A percentile compares a stretch with the other conserved stretches of the same genome.
These are phyloP conservation scores for Huiozyma sinensis DNA, from an alignment of 805 yeast genomes.

Conservation along the genomic window DNA sequence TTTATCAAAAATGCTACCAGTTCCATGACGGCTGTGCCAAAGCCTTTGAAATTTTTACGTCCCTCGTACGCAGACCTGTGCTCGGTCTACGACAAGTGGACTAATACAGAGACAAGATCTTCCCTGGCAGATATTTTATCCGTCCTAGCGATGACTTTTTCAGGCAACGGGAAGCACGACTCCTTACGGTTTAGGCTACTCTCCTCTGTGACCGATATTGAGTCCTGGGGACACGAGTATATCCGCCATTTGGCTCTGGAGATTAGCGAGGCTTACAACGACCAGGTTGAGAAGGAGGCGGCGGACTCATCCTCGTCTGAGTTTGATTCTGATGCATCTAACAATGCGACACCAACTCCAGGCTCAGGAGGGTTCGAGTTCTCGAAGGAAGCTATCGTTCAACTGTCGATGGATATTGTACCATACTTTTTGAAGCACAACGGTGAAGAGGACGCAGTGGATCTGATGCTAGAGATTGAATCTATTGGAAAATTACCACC, in stretches of 20 bases:
- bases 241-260: constrained; percentile 92
- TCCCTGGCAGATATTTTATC: constrained; percentile 82
- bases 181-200: constrained; percentile 69
- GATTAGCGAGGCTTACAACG: constrained; percentile 77
- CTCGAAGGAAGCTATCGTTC: constrained; percentile 37
- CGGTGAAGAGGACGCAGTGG: constrained; percentile 98
- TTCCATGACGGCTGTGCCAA: constrained; percentile 98
- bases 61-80: constrained; percentile 72
- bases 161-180: constrained; percentile 70
- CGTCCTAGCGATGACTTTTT: constrained; percentile 88
- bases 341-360: constrained; percentile 7
- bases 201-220: constrained; percentile 45
- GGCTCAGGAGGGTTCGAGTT: constrained; percentile 7
- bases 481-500: constrained; percentile 71
- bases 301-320: constrained; percentile 3
- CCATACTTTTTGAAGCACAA: constrained; percentile 89
- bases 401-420: constrained; percentile 64
- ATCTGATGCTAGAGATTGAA: constrained; percentile 81
- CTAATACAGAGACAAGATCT: constrained; percentile 35
- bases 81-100: constrained; percentile 60
- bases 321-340: not conserved
- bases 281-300: constrained; percentile 15
- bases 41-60: constrained; percentile 89
- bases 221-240: constrained; percentile 97
- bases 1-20: constrained; percentile 87